phyloP scores from a whole-genome alignment of 768 basidiomycete species.

The Lyophyllum atratum region DNA sequence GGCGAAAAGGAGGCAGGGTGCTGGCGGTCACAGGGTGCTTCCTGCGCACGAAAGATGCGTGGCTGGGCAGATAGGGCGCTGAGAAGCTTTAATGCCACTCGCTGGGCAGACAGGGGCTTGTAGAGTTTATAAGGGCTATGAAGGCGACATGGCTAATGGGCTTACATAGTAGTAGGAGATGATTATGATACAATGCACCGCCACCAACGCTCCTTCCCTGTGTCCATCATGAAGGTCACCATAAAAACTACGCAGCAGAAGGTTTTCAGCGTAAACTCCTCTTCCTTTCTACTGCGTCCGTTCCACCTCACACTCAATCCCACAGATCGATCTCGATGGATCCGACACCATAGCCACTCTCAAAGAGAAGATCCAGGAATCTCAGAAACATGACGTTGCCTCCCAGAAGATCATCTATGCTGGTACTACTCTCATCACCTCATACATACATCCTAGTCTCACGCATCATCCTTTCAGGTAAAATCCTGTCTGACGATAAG shows the following conservation, averaged over 20 bases:
- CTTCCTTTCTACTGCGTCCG: background rate
- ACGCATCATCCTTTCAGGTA: slow-evolving; percentile 52
- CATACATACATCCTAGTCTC: background rate
- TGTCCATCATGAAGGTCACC: slow-evolving; percentile 80
- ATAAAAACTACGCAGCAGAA: slow-evolving; percentile 96
- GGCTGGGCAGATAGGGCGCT: no score
- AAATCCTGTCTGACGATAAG: slow-evolving; percentile 88
- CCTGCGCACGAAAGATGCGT: background rate
- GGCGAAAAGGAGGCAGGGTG: slow-evolving; percentile 7
- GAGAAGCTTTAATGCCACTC: background rate
- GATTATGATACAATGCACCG: slow-evolving; percentile 13
- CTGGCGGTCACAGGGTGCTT: slow-evolving; percentile 8
- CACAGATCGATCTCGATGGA: slow-evolving; percentile 78
- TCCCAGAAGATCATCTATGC: slow-evolving; percentile 95
- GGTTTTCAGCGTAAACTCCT: slow-evolving; percentile 68
- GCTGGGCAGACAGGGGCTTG: background rate
- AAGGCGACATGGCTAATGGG: background rate
- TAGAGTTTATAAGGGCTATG: background rate
- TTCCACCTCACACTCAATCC: background rate
- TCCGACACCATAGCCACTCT: slow-evolving; percentile 74
- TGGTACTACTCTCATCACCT: slow-evolving; percentile 48
- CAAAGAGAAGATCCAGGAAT: slow-evolving; percentile 80
- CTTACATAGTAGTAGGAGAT: background rate
- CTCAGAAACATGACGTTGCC: slow-evolving; percentile 72
- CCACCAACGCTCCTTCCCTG: slow-evolving; percentile 14